Conservation (phyloP, 225 moss, liverwort and hornwort species). For the Sphagnum tenellum region DNA sequence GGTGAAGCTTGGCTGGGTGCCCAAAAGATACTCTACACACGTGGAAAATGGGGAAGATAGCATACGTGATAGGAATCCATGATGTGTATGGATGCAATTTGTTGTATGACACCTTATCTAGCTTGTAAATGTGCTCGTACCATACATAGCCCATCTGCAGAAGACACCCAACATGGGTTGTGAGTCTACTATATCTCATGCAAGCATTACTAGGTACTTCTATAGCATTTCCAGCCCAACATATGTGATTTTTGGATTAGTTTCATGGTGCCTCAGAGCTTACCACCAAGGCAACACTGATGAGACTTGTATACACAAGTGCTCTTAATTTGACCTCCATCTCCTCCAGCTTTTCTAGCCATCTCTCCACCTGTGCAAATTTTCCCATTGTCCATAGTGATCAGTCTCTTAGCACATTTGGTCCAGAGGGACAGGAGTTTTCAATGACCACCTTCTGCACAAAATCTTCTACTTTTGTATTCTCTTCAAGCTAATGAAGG, state of each 20-base stretch:
- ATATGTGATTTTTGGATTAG: background rate
- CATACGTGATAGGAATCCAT: slow-evolving; percentile 98
- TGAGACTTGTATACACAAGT: slow-evolving; percentile 31
- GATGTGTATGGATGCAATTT: slow-evolving; percentile 89
- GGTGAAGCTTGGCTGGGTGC: no score
- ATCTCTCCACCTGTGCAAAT: slow-evolving; percentile 62
- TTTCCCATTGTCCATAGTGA: background rate
- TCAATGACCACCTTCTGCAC: no score
- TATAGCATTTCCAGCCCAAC: background rate
- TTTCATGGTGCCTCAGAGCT: background rate
- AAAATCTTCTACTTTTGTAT: no score
- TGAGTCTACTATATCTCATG: no score
- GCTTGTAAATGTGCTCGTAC: slow-evolving; percentile 71
- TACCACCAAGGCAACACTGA: slow-evolving; percentile 54
- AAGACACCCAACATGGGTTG: slow-evolving; percentile 1
- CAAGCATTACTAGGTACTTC: no score
- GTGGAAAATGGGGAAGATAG: background rate
- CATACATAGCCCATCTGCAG: slow-evolving; percentile 80
- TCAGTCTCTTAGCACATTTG: no score
- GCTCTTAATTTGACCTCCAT: slow-evolving; percentile 44
- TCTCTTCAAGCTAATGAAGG: no score
- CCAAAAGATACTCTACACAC: background rate
- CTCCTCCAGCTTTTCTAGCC: slow-evolving; percentile 76
- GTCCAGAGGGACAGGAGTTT: no score
- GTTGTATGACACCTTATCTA: slow-evolving; percentile 78